Evolutionary conservation across 495 filamentous ascomycete species (phyloP), one percentile per base, ranked within the genome.

Genomic region (Penicillium parvum): DNA sequence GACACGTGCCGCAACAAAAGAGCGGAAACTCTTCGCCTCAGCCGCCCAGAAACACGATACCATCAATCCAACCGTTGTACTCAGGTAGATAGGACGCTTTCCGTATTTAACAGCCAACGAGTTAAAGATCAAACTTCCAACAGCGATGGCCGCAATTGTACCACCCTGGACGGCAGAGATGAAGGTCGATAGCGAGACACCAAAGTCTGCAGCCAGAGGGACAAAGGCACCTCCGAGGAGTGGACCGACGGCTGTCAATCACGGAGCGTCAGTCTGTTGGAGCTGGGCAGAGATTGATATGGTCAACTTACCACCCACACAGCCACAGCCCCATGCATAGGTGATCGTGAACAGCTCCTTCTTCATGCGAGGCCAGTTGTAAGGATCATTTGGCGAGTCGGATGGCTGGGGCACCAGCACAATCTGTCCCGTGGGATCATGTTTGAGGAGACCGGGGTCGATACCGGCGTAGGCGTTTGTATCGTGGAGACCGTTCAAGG

Each of bases 81-180:
- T 40, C 3, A 83, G 58, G 59, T 81, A 85, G 4, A 86, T 64
- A 0, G 82, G 80, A 0, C 81, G 74, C 40, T 81, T 77, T 3
- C 82, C 82, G 60, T 75, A 72, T 37, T 83, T 76, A 27, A 83
- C 80, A 5, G 78, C 78, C n/a, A 83, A 53, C 2, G 78, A 81
- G 44, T 82, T 82, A 36, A 75, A 73, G 18, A 86, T 49, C 49
- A 85, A 75, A 25, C 74, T 74, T 8, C 73, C 72, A 14, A 76
- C 45, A 0, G 76, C 78, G 26, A 78, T 70, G 3, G 74, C 45
- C 2, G 48, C 58, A n/a, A 62, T 59, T 10, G 50, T 41, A 5
- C 58, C 50, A 6, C 58, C 58, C 25, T 62, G 58, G 3, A 62
- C 50, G 11, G 61, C 66, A 8, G 58, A 60, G n/a, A 61, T 47